A percentile compares a stretch with the other conserved stretches of the same genome.
Evolutionary conservation across 495 filamentous ascomycete genomes (phyloP).

Genomic region (Trichocladium uniseriatum): DNA sequence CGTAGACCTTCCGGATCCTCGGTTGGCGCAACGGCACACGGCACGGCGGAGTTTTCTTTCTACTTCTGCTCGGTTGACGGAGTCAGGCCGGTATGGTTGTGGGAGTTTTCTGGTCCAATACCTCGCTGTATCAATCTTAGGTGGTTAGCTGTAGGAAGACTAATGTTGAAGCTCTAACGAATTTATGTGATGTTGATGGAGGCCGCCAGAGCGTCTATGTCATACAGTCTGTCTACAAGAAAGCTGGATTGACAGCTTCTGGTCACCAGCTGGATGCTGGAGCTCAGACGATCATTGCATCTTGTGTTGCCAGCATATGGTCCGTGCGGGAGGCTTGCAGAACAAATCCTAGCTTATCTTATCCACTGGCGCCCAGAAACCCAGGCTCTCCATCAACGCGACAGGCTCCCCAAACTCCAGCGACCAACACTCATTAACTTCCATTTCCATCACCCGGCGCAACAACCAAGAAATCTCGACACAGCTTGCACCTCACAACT

Average conservation of each 20-base stretch:
- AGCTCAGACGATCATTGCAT: too few species aligned
- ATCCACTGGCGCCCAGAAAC: not conserved
- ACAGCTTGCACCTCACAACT: too few species aligned
- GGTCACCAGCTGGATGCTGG: too few species aligned
- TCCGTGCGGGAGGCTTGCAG: not conserved
- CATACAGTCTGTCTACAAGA: too few species aligned
- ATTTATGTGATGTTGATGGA: not conserved
- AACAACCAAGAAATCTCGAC: too few species aligned
- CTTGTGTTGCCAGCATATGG: not conserved
- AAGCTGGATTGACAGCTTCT: too few species aligned
- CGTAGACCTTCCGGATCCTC: not conserved
- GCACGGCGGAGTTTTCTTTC: not conserved
- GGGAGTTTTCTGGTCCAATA: not conserved
- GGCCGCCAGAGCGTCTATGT: too few species aligned
- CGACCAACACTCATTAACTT: not conserved
- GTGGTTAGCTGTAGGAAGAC: not conserved
- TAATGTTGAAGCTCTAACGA: not conserved
- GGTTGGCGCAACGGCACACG: not conserved
- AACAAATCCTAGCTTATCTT: not conserved
- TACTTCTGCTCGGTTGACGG: constrained; percentile 2
- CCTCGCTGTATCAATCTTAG: not conserved
- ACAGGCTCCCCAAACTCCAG: not conserved
- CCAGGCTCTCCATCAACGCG: not conserved
- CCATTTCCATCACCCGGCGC: too few species aligned
- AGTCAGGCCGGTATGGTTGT: constrained; percentile 5